These are phyloP conservation scores for Deinandra increscens DNA, from an alignment of 129 eudicot species.

Conservation along the genomic window DNA sequence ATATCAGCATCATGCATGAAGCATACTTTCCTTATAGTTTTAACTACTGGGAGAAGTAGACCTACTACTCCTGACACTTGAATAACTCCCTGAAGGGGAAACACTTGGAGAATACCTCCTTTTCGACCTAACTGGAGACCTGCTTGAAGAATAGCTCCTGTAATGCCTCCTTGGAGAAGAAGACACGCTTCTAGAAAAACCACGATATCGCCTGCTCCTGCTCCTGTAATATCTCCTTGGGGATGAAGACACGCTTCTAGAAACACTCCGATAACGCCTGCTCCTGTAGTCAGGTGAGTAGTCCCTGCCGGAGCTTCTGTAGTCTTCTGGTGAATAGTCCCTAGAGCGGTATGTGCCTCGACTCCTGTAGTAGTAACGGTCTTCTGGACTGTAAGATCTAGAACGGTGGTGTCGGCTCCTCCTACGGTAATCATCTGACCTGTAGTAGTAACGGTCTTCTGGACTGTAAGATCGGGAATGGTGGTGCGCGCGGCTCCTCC, in stretches of 20 bases:
- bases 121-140: conserved; percentile 28
- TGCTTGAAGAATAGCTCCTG: conserved; percentile 46
- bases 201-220: conserved; percentile 41
- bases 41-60: conserved; percentile 39
- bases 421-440: conserved; percentile 23
- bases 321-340: conserved; percentile 41
- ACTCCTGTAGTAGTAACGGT: conserved; percentile 36
- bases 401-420: conserved; percentile 30
- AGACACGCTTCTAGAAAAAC: conserved; percentile 62
- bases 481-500: conserved; percentile 30
- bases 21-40: not conserved
- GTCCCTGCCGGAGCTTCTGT: conserved; percentile 17
- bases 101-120: conserved; percentile 45
- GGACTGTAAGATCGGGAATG: conserved; percentile 47
- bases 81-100: conserved; percentile 35
- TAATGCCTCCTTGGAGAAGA: conserved; percentile 47
- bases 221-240: conserved; percentile 52
- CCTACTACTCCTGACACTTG: conserved; percentile 44
- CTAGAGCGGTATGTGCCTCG: conserved; percentile 16
- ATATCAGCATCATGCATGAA: not conserved
- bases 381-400: conserved; percentile 50
- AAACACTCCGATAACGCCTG: conserved; percentile 35
- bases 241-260: conserved; percentile 51
- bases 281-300: conserved; percentile 29
- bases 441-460: conserved; percentile 39